A percentile compares a stretch with the other conserved stretches of the same genome.
phyloP scores from a whole-genome alignment of 495 filamentous ascomycete genomes.

The Neurospora sp. region DNA sequence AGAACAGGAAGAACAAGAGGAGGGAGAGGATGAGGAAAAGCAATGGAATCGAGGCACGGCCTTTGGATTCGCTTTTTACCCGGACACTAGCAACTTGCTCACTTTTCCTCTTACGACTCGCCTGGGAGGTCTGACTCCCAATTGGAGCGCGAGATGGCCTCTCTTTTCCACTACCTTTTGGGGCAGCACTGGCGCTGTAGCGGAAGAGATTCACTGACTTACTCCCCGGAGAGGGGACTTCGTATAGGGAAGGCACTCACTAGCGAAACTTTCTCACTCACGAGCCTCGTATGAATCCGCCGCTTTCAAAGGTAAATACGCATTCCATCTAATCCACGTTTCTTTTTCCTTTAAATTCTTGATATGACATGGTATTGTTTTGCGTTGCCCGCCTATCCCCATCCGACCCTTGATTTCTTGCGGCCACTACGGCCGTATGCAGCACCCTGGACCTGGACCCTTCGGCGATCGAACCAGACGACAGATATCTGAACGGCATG shows the following conservation, averaged over 20 bases:
- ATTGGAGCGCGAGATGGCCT: background rate
- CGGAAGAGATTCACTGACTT: background rate
- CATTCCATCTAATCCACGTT: background rate
- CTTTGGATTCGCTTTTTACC: background rate
- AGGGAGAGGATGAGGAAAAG: background rate
- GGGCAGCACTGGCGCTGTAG: background rate
- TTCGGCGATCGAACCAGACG: conserved; percentile 2
- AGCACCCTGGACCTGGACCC: background rate
- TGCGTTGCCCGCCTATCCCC: background rate
- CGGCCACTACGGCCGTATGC: background rate
- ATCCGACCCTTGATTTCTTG: background rate
- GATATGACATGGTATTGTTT: background rate
- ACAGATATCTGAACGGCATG: background rate
- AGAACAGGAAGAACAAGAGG: background rate
- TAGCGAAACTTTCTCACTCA: conserved; percentile 9
- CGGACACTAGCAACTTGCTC: background rate
- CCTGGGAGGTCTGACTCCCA: background rate
- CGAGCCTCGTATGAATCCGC: conserved; percentile 40
- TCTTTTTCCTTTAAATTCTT: background rate
- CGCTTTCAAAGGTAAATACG: conserved; percentile 36
- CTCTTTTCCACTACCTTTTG: background rate
- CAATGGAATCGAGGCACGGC: background rate
- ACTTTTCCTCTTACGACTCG: background rate
- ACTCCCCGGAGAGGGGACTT: background rate
- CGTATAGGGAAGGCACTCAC: conserved; percentile 14